Evolutionary conservation across 306 rosid species (phyloP), one percentile per base, ranked within the genome.

Genomic region (Sindora glabra): DNA sequence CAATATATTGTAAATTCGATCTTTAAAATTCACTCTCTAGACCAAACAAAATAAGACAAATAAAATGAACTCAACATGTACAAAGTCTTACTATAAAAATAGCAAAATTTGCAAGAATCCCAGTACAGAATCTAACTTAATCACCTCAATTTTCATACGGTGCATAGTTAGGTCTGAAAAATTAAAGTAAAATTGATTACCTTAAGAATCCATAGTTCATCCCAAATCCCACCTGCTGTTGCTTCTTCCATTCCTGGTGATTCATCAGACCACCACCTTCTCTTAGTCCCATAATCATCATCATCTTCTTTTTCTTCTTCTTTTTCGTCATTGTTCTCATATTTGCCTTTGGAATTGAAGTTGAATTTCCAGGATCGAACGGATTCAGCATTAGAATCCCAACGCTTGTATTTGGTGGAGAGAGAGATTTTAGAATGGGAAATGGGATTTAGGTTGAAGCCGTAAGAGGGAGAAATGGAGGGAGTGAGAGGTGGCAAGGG

Each of bases 221-320:
- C 89, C 62, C 78, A 66, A 63, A 51, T 34, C 41, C 85, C 81
- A 70, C 70, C 47, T 18, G 81, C 47, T 18, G 81, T 29, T 25
- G 49, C 75, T n/a, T 87, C 79, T 8, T 80, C 76, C 44, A 46
- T 24, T 40, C 57, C 79, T 6, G 65, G 16, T 19, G 72, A 56
- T 21, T 83, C 92, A 51, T 81, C 94, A 2, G 85, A 86, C 96
- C 95, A 92, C 95, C 95, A 88, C 54, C 77, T 62, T 56, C 95
- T 80, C 51, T 77, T 83, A 41, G 67, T 85, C 54, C 64, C 56
- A 50, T 5, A 74, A 1, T 62, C 73, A n/a, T 50, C 58, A 1
- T 51, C 79, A 7, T 49, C 69, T 11, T 74, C 79, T 0, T 56
- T 67, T 0, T 81, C 62, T 0, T 69, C 66, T 0, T 66, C 63